These are phyloP conservation scores for Lentinus polychrous DNA, from an alignment of 1,284 basidiomycete species.

Conservation along the genomic window DNA sequence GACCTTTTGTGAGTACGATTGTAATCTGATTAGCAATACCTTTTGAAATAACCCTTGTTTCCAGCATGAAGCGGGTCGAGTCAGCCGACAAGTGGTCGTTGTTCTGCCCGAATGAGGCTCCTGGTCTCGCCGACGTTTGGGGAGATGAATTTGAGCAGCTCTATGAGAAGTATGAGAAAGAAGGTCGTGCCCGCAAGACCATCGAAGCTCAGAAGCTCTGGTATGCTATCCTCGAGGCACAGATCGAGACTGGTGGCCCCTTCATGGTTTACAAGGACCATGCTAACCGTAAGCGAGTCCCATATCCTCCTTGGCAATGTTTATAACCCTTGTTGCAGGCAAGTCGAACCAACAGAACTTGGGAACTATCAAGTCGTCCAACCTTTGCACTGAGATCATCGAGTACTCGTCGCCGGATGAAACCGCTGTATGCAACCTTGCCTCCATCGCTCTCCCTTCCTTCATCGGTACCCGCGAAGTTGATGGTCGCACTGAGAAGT, in stretches of 20 bases:
- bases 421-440: slow-evolving; percentile 98
- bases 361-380: slow-evolving; percentile 98
- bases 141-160: slow-evolving; percentile 89
- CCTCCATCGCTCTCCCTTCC: slow-evolving; percentile 91
- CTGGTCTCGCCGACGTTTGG: slow-evolving; percentile 86
- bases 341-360: slow-evolving; percentile 99
- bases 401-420: slow-evolving; percentile 98
- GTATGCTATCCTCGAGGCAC: slow-evolving; percentile 96
- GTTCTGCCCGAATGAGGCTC: slow-evolving; percentile 97
- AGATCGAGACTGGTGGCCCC: slow-evolving; percentile 97
- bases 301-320: neutral
- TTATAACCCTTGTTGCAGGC: slow-evolving; percentile 32
- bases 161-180: slow-evolving; percentile 87
- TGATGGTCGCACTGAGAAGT: neutral
- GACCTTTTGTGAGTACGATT: slow-evolving; percentile 80
- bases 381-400: slow-evolving; percentile 98
- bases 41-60: slow-evolving; percentile 6
- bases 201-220: slow-evolving; percentile 98
- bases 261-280: slow-evolving; percentile 99
- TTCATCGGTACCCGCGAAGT: slow-evolving; percentile 61
- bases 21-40: neutral
- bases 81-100: slow-evolving; percentile 88
- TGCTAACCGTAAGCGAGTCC: slow-evolving; percentile 57
- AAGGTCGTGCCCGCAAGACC: slow-evolving; percentile 83
- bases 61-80: slow-evolving; percentile 90